Percentiles rank a stretch among this genome's conserved stretches.
phyloP scores from a whole-genome alignment of 1,139 yeast genomes.

The Taphrina deformans region DNA sequence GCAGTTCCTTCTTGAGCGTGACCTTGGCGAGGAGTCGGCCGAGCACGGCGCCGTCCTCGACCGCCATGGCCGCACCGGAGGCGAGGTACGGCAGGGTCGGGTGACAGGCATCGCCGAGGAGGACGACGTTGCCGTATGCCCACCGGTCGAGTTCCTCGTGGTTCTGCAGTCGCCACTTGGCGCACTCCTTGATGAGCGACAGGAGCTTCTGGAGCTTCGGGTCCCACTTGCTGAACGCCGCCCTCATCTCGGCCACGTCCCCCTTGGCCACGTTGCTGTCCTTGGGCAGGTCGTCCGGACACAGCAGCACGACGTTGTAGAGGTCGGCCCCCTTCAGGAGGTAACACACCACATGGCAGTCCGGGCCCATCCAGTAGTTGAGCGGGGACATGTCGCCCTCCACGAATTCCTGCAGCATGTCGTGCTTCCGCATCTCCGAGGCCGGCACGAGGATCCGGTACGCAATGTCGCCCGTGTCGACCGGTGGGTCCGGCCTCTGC shows the following conservation, averaged over 20 bases:
- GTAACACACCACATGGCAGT: conserved; percentile 46
- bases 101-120: conserved; percentile 50
- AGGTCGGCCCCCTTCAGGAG: conserved; percentile 43
- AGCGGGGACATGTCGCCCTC: conserved; percentile 42
- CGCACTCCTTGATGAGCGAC: conserved; percentile 39
- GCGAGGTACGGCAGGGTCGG: conserved; percentile 51
- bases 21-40: conserved; percentile 45
- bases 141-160: conserved; percentile 42
- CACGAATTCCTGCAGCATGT: conserved; percentile 43
- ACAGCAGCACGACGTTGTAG: conserved; percentile 41
- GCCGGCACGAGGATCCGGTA: conserved; percentile 43
- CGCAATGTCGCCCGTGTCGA: conserved; percentile 45
- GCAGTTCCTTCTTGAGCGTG: conserved; percentile 43
- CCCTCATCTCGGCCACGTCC: conserved; percentile 43
- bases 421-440: conserved; percentile 42
- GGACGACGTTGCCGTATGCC: conserved; percentile 42
- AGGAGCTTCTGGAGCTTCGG: conserved; percentile 43
- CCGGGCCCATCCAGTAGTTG: conserved; percentile 48
- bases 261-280: conserved; percentile 41
- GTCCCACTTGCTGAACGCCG: conserved; percentile 46
- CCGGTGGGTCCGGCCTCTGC: conserved; percentile 41
- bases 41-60: conserved; percentile 43
- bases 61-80: conserved; percentile 48
- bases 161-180: conserved; percentile 47
- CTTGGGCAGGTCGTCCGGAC: conserved; percentile 43